A percentile compares a stretch with the other conserved stretches of the same genome.
Evolutionary conservation across 352 stramenopile species (phyloP).

Genomic region (Phytophthora cajani): DNA sequence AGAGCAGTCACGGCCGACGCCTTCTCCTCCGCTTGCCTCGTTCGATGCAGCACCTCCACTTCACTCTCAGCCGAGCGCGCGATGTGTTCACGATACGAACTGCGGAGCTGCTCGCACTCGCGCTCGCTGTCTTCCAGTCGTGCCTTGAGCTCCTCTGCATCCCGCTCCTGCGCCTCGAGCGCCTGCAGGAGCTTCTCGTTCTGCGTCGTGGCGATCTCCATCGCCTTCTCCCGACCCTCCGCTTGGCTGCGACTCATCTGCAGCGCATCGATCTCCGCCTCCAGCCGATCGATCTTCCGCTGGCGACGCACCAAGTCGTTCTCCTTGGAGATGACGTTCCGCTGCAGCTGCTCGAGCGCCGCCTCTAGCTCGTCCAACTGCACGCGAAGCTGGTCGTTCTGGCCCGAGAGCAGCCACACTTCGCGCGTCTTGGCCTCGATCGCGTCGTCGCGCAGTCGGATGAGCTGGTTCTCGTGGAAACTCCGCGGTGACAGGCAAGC

Average conservation of each 20-base stretch:
- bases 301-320: slow-evolving; percentile 64
- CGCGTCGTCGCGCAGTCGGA: slow-evolving; percentile 75
- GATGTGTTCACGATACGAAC: slow-evolving; percentile 20
- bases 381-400: slow-evolving; percentile 70
- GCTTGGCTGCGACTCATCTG: slow-evolving; percentile 58
- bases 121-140: slow-evolving; percentile 32
- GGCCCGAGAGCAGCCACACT: slow-evolving; percentile 68
- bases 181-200: slow-evolving; percentile 75
- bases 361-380: slow-evolving; percentile 75
- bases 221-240: slow-evolving; percentile 66
- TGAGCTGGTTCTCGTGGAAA: slow-evolving; percentile 78
- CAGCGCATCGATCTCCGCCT: slow-evolving; percentile 62
- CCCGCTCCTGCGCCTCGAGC: slow-evolving; percentile 62
- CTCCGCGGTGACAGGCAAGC: slow-evolving; percentile 76
- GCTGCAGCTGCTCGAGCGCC: slow-evolving; percentile 71
- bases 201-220: slow-evolving; percentile 79
- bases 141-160: slow-evolving; percentile 32
- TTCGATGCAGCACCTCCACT: slow-evolving; percentile 57
- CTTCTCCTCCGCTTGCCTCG: slow-evolving; percentile 53
- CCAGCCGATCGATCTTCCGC: slow-evolving; percentile 61
- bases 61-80: slow-evolving; percentile 49
- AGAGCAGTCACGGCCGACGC: slow-evolving; percentile 37
- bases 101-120: slow-evolving; percentile 53
- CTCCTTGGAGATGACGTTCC: slow-evolving; percentile 58
- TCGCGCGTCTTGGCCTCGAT: slow-evolving; percentile 75